Percentiles rank a stretch among this genome's conserved stretches.
Evolutionary conservation across 2,329 filamentous ascomycete species (phyloP).

Genomic region (Cryphonectria radicalis): DNA sequence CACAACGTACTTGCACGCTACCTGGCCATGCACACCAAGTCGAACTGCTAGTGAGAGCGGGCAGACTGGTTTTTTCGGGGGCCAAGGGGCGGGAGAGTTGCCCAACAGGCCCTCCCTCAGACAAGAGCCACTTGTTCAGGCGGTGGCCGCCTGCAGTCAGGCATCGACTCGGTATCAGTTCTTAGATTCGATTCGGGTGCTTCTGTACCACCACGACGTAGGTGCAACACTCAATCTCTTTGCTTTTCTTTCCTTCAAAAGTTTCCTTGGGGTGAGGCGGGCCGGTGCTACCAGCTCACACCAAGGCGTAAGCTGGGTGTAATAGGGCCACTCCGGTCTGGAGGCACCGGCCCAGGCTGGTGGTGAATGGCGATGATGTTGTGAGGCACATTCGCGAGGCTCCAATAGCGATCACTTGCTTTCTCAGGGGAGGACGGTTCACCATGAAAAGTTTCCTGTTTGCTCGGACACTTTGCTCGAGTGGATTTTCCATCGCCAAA

Average conservation of each 20-base stretch:
- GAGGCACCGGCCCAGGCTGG: background rate
- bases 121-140: background rate
- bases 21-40: background rate
- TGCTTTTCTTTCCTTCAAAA: background rate
- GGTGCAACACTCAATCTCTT: background rate
- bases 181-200: background rate
- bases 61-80: background rate
- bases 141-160: background rate
- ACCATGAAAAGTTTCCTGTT: background rate
- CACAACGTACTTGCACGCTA: background rate
- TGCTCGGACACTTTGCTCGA: constrained; percentile 8
- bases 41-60: background rate
- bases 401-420: background rate
- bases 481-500: background rate
- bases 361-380: constrained; percentile 7
- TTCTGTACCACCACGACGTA: background rate
- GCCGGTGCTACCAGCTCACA: background rate
- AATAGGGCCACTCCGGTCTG: too few species aligned
- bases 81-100: background rate
- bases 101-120: background rate
- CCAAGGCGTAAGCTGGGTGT: background rate
- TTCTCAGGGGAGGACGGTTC: background rate
- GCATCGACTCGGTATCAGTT: background rate
- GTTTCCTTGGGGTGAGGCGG: background rate
- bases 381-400: background rate